Evolutionary conservation across 2,329 filamentous ascomycete genomes (phyloP).

Genomic region (Helicocarpus griseus): DNA sequence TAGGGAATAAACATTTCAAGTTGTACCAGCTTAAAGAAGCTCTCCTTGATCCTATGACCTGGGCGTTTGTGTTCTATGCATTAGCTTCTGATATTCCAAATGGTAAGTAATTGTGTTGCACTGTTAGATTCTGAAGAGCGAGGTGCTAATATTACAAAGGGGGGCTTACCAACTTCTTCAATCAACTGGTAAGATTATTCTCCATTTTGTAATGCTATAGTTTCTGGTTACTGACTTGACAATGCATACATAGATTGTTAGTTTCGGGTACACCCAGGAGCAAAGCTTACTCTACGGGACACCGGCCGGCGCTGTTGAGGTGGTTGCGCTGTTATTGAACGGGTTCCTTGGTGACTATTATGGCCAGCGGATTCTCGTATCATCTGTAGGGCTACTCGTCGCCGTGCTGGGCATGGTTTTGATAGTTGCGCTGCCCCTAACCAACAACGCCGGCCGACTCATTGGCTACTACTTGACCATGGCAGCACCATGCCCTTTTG

Average conservation of each 20-base stretch:
- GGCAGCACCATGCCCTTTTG: constrained; percentile 52
- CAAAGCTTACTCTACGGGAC: constrained; percentile 56
- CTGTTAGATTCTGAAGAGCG: background rate
- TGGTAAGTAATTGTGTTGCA: constrained; percentile 24
- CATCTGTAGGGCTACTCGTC: constrained; percentile 41
- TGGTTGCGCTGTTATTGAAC: constrained; percentile 47
- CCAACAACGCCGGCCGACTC: constrained; percentile 49
- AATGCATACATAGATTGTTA: constrained; percentile 35
- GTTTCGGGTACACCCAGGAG: constrained; percentile 55
- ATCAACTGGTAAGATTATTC: constrained; percentile 31
- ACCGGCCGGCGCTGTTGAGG: constrained; percentile 56
- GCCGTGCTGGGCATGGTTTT: constrained; percentile 53
- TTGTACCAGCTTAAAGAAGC: constrained; percentile 55
- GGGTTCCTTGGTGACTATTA: constrained; percentile 49
- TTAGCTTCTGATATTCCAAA: constrained; percentile 50
- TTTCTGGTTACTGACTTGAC: too few species aligned
- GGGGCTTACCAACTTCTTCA: constrained; percentile 49
- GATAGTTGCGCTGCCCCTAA: constrained; percentile 52
- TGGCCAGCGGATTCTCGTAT: constrained; percentile 49
- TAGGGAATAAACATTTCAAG: constrained; percentile 61
- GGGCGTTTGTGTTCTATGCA: constrained; percentile 51
- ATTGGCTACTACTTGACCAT: constrained; percentile 58
- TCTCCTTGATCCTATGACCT: constrained; percentile 48
- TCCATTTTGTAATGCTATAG: constrained; percentile 30
- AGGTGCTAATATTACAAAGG: constrained; percentile 29